Conservation (phyloP, 306 rosid genomes). For the Pachyrhizus erosus region DNA sequence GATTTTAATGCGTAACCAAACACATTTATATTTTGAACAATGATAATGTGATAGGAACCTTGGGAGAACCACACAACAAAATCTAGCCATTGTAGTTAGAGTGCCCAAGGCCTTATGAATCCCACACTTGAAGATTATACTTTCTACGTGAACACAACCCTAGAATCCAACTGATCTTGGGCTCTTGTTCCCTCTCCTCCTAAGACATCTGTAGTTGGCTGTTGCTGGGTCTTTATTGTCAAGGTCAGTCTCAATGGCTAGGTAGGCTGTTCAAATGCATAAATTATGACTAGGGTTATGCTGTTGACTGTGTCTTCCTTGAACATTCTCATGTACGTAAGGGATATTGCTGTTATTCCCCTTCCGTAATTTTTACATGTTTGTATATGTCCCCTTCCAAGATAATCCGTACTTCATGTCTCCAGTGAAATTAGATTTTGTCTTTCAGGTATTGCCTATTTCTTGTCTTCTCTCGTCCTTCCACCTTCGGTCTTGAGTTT, state of each 20-base stretch:
- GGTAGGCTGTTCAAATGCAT: neutral
- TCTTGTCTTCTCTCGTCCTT: neutral
- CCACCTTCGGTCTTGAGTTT: neutral
- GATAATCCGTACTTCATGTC: neutral
- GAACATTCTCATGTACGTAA: neutral
- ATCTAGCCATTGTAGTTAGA: too few relatives aligned
- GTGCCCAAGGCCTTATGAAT: too few relatives aligned
- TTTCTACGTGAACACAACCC: neutral
- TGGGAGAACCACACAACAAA: too few relatives aligned
- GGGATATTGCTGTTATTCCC: neutral
- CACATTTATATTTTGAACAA: too few relatives aligned
- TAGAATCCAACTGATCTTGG: neutral
- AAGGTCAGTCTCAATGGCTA: neutral
- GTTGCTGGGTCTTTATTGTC: neutral
- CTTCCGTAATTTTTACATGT: neutral
- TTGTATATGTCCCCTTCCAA: neutral
- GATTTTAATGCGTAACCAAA: too few relatives aligned
- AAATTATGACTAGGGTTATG: neutral
- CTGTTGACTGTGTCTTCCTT: neutral
- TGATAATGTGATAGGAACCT: too few relatives aligned
- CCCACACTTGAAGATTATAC: too few relatives aligned
- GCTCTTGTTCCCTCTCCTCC: neutral
- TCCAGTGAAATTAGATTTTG: neutral
- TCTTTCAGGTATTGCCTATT: neutral
- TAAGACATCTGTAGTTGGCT: neutral